These are phyloP conservation scores for Cornus kousa DNA, from an alignment of 148 eudicot genomes.

Conservation along the genomic window DNA sequence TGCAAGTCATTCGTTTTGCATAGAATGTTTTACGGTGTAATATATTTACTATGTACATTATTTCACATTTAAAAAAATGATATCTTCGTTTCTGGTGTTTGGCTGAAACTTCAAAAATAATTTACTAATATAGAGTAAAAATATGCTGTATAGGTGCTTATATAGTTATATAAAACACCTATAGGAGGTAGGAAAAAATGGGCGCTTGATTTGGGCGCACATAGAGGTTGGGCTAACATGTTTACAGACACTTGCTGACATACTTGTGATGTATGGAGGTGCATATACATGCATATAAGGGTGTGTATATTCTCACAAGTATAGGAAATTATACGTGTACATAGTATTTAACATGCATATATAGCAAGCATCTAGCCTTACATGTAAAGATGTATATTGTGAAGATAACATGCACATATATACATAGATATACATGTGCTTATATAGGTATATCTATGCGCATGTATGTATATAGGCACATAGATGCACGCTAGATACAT, in stretches of 20 bases:
- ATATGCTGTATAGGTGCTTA: background rate
- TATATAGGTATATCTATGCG: too few species aligned
- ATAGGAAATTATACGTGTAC: background rate
- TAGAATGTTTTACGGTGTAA: background rate
- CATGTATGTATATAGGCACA: background rate
- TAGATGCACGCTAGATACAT: background rate
- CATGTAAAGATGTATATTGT: background rate
- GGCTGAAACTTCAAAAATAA: background rate
- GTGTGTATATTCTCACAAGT: too few species aligned
- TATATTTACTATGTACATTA: background rate
- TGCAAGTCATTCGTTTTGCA: too few species aligned
- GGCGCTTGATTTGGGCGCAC: background rate
- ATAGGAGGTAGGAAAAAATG: too few species aligned
- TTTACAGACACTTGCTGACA: background rate
- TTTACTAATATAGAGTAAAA: background rate
- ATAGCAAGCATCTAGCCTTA: background rate
- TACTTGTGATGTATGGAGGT: background rate
- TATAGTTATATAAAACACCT: too few species aligned
- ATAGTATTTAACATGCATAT: background rate
- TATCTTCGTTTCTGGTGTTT: too few species aligned
- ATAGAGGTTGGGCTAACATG: too few species aligned
- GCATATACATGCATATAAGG: too few species aligned
- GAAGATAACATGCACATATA: background rate
- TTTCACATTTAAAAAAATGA: too few species aligned
- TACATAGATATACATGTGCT: background rate